phyloP scores from a whole-genome alignment of 345 rosid species.

The Hibiscus syriacus region DNA sequence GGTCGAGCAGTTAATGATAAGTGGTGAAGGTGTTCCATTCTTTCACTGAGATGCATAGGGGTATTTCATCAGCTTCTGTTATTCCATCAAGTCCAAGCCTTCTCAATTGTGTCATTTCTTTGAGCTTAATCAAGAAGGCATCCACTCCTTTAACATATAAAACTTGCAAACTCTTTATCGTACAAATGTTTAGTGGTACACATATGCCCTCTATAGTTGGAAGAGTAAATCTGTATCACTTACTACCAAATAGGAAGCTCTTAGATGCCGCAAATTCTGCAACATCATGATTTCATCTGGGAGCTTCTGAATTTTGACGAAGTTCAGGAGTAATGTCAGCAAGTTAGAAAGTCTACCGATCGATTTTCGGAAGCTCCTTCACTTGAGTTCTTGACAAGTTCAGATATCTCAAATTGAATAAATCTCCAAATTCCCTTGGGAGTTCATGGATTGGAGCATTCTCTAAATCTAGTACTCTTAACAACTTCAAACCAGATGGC shows the following conservation, averaged over 20 bases:
- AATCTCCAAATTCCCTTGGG: constrained; percentile 12
- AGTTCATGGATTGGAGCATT: constrained; percentile 18
- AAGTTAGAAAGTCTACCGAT: constrained; percentile 23
- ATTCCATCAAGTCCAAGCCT: constrained; percentile 18
- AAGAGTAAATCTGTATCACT: neutral
- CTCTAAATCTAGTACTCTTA: constrained; percentile 33
- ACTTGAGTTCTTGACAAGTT: constrained; percentile 27
- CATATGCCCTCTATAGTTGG: constrained; percentile 12
- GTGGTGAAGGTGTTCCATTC: neutral
- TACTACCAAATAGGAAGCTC: neutral
- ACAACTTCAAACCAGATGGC: constrained; percentile 13
- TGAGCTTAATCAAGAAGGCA: constrained; percentile 11
- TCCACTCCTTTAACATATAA: constrained; percentile 16
- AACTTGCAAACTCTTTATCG: constrained; percentile 28
- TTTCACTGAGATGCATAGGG: constrained; percentile 17
- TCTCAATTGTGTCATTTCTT: constrained; percentile 26
- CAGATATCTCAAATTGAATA: constrained; percentile 34
- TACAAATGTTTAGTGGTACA: constrained; percentile 6
- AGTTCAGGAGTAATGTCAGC: constrained; percentile 20
- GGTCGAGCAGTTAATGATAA: neutral
- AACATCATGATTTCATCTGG: constrained; percentile 23
- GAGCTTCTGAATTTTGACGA: constrained; percentile 14
- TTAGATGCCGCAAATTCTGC: constrained; percentile 21
- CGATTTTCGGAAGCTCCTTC: constrained; percentile 23
- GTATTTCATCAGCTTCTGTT: constrained; percentile 16